Percentiles rank a stretch among this genome's conserved stretches.
Evolutionary conservation across 2,329 filamentous ascomycete genomes (phyloP).

Genomic region (Pseudogymnoascus sp.): DNA sequence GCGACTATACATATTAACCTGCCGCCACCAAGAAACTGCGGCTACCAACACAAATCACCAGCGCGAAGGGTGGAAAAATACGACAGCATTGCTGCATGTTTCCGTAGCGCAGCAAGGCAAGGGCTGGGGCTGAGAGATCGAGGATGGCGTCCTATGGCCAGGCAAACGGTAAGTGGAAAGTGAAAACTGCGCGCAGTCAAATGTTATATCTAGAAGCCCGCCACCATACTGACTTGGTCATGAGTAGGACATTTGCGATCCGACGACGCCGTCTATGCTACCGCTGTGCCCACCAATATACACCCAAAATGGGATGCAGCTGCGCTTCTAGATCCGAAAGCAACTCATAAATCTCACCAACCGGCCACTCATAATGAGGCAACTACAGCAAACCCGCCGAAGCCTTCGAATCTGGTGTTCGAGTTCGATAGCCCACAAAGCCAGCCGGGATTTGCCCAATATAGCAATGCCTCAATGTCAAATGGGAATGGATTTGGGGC

Average conservation of each 20-base stretch:
- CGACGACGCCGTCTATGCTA: constrained; percentile 12
- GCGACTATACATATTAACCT: constrained; percentile 7
- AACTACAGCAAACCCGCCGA: constrained; percentile 18
- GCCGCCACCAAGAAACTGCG: neutral
- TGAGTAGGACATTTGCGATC: neutral
- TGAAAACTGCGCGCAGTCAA: neutral
- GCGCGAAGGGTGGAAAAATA: neutral
- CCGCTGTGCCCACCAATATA: neutral
- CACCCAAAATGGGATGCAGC: constrained; percentile 34
- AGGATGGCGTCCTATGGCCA: constrained; percentile 32
- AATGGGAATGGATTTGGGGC: constrained; percentile 20
- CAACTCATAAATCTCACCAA: constrained; percentile 21
- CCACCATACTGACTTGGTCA: neutral
- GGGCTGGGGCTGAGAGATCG: constrained; percentile 15
- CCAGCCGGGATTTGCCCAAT: constrained; percentile 14
- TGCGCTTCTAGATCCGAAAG: constrained; percentile 37
- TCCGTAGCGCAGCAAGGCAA: neutral
- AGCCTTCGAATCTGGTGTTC: constrained; percentile 31
- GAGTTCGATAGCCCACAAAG: constrained; percentile 34
- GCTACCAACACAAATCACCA: neutral
- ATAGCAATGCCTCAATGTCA: neutral
- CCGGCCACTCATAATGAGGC: neutral
- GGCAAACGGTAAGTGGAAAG: constrained; percentile 28
- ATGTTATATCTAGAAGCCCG: neutral
- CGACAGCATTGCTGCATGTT: constrained; percentile 6